Evolutionary conservation across 176 grass and related monocot species (phyloP).

Genomic region (Neostapfia colusana): DNA sequence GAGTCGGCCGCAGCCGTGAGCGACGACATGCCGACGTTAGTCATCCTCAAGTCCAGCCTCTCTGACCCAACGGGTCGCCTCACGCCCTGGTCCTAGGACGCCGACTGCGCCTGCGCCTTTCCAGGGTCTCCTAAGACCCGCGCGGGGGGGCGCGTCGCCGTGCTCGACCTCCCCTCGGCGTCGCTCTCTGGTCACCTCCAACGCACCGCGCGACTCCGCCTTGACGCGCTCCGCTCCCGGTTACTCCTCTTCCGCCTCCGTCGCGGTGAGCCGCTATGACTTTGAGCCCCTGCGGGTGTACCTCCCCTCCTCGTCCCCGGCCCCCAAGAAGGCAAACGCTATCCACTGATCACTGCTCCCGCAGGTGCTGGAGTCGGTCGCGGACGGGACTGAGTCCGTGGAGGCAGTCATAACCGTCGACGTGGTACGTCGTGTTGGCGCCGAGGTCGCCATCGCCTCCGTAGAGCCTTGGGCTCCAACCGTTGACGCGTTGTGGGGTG

Average conservation of each 20-base stretch:
- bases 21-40: constrained; percentile 79
- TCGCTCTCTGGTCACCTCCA: constrained; percentile 64
- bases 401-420: constrained; percentile 65
- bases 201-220: constrained; percentile 60
- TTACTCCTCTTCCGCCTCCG: too few relatives aligned
- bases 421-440: constrained; percentile 66
- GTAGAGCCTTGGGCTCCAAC: constrained; percentile 44
- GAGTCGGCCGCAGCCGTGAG: constrained; percentile 31
- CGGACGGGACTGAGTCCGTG: constrained; percentile 72
- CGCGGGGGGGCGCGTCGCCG: constrained; percentile 48
- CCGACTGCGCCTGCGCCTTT: constrained; percentile 64
- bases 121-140: constrained; percentile 45
- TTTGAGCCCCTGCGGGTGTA: too few relatives aligned
- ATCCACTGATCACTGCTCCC: neutral
- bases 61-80: constrained; percentile 52
- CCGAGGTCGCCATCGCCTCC: constrained; percentile 59
- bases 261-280: too few relatives aligned
- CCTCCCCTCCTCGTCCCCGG: constrained; percentile 31
- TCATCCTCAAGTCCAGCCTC: constrained; percentile 78
- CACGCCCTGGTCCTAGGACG: constrained; percentile 72
- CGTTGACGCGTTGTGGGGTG: constrained; percentile 60
- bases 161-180: constrained; percentile 42
- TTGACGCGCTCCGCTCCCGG: constrained; percentile 55
- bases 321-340: constrained; percentile 52
- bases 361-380: constrained; percentile 70